These are phyloP conservation scores for Aurifilum marmelostoma DNA, from an alignment of 2,329 filamentous ascomycete species.

Conservation along the genomic window DNA sequence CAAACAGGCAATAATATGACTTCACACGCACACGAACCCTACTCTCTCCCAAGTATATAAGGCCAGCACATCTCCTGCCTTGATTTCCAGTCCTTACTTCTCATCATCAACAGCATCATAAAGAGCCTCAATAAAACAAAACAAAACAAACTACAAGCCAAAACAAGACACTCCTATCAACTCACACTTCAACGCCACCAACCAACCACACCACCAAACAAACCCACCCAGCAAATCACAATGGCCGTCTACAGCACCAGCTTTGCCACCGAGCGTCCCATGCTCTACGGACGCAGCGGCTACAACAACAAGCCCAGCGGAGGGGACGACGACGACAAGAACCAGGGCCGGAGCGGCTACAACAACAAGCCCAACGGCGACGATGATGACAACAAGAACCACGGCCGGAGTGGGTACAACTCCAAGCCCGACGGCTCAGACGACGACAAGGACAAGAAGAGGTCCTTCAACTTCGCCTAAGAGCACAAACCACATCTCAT, in stretches of 20 bases:
- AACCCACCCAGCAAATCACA: constrained; percentile 34
- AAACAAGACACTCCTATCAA: constrained; percentile 18
- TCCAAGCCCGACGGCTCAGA: constrained; percentile 31
- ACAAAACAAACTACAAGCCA: background rate
- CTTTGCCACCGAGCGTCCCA: constrained; percentile 41
- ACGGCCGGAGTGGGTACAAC: constrained; percentile 54
- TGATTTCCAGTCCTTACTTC: constrained; percentile 29
- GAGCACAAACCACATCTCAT: constrained; percentile 7
- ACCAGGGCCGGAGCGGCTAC: constrained; percentile 52
- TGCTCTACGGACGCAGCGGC: constrained; percentile 45
- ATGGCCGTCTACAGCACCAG: constrained; percentile 43
- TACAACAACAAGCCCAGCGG: constrained; percentile 44
- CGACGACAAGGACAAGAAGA: constrained; percentile 37
- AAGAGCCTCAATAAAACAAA: constrained; percentile 30
- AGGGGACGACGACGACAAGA: constrained; percentile 39
- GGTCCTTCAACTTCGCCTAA: constrained; percentile 36
- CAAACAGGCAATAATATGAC: constrained; percentile 23
- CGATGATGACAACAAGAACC: constrained; percentile 40
- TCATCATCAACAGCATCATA: constrained; percentile 32
- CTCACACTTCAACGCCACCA: constrained; percentile 6
- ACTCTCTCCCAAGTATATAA: constrained; percentile 34
- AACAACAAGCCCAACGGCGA: constrained; percentile 40
- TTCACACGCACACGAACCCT: constrained; percentile 21
- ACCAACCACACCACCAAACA: constrained; percentile 18
- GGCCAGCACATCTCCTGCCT: constrained; percentile 28